phyloP scores from a whole-genome alignment of 2,329 filamentous ascomycete species.

The Botrytis hyacinthi region DNA sequence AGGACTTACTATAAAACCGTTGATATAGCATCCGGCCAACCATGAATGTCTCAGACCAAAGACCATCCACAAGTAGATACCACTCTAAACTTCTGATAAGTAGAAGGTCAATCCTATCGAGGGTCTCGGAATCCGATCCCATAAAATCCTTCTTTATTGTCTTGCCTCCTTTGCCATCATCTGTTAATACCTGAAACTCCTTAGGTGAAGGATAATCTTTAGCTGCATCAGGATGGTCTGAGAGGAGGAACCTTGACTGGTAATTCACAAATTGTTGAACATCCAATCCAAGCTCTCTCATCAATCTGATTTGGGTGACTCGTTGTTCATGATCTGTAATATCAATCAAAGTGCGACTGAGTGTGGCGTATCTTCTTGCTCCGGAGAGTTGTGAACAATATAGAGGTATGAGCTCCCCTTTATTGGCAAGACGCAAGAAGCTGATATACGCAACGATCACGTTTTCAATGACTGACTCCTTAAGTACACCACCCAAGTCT shows the following conservation, averaged over 20 bases:
- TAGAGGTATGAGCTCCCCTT: conserved; percentile 77
- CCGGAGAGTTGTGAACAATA: conserved; percentile 78
- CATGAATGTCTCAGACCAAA: conserved; percentile 69
- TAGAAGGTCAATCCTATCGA: conserved; percentile 62
- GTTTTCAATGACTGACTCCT: conserved; percentile 56
- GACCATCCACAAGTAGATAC: conserved; percentile 71
- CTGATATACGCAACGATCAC: conserved; percentile 80
- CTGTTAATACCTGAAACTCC: conserved; percentile 51
- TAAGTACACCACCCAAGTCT: conserved; percentile 44
- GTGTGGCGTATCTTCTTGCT: conserved; percentile 63
- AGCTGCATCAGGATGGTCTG: conserved; percentile 46
- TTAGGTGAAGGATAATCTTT: conserved; percentile 44
- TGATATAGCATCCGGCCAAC: conserved; percentile 74
- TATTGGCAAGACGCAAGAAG: conserved; percentile 67
- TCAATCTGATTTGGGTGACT: conserved; percentile 66
- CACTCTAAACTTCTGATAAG: conserved; percentile 82
- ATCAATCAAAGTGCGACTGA: conserved; percentile 75
- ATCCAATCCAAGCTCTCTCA: conserved; percentile 73
- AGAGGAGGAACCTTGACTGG: conserved; percentile 57
- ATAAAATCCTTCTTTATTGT: conserved; percentile 71
- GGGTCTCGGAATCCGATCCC: conserved; percentile 59
- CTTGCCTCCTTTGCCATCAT: conserved; percentile 51
- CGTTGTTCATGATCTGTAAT: conserved; percentile 66
- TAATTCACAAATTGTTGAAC: conserved; percentile 69
- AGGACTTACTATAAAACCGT: conserved; percentile 75